Percentiles rank a stretch among this genome's conserved stretches.
Conservation (phyloP, 495 filamentous ascomycete species). For the Annulohypoxylon nitens region DNA sequence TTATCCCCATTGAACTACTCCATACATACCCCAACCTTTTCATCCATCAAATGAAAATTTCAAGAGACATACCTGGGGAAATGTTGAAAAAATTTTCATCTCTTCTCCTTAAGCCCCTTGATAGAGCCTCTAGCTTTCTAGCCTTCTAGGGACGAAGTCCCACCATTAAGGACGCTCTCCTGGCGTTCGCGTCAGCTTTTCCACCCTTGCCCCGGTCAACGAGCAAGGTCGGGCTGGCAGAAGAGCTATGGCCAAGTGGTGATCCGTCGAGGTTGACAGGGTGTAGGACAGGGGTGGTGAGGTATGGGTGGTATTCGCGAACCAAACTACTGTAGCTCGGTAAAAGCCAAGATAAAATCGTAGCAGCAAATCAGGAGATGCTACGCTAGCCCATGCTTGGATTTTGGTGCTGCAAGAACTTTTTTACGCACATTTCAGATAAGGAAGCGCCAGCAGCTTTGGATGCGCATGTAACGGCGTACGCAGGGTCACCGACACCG, state of each 20-base stretch:
- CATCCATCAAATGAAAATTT: slow-evolving; percentile 13
- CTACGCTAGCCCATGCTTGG: slow-evolving; percentile 21
- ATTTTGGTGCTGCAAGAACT: slow-evolving; percentile 27
- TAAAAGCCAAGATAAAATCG: slow-evolving; percentile 36
- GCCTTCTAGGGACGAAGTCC: slow-evolving; percentile 10
- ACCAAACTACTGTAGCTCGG: slow-evolving; percentile 37
- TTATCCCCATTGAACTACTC: slow-evolving; percentile 37
- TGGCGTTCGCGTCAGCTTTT: slow-evolving; percentile 20
- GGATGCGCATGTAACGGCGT: slow-evolving; percentile 27
- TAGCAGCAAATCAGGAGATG: slow-evolving; percentile 38
- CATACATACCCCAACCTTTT: slow-evolving; percentile 37
- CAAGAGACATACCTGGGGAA: slow-evolving; percentile 24
- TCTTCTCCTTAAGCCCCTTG: slow-evolving; percentile 7
- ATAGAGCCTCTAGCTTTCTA: slow-evolving; percentile 23
- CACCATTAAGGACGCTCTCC: slow-evolving; percentile 22
- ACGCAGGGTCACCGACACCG: slow-evolving; percentile 23
- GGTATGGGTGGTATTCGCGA: slow-evolving; percentile 29
- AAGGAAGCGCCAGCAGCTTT: slow-evolving; percentile 39
- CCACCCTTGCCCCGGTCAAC: slow-evolving; percentile 21
- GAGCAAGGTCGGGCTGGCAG: slow-evolving; percentile 14
- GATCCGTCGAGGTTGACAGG: slow-evolving; percentile 20
- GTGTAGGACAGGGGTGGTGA: slow-evolving; percentile 27
- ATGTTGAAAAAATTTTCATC: slow-evolving; percentile 23
- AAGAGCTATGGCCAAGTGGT: slow-evolving; percentile 32
- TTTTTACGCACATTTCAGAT: slow-evolving; percentile 28